Percentiles rank a stretch among this genome's conserved stretches.
Evolutionary conservation across 2,329 filamentous ascomycete species (phyloP).

Genomic region (Cladosporium sp.): DNA sequence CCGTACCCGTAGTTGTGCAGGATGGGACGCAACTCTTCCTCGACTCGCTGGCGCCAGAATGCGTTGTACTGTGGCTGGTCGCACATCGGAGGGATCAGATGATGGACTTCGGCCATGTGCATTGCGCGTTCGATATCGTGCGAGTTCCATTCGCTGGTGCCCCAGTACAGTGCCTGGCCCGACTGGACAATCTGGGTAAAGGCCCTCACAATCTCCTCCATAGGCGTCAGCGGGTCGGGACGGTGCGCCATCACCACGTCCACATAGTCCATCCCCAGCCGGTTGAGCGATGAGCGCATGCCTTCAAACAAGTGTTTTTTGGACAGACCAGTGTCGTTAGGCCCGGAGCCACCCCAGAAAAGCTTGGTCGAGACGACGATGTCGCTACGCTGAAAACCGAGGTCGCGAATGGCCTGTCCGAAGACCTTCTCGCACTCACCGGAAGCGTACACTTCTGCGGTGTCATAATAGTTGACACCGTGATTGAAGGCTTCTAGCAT

Average conservation of each 20-base stretch:
- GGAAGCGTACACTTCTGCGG: constrained; percentile 51
- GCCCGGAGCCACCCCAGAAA: constrained; percentile 63
- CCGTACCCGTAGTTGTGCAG: constrained; percentile 59
- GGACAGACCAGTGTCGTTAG: constrained; percentile 64
- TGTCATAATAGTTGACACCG: constrained; percentile 60
- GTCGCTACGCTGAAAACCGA: constrained; percentile 55
- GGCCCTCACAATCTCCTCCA: constrained; percentile 66
- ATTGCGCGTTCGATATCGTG: constrained; percentile 62
- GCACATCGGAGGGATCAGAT: constrained; percentile 59
- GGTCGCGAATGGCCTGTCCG: constrained; percentile 54
- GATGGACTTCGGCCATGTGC: constrained; percentile 56
- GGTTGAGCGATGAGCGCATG: constrained; percentile 55
- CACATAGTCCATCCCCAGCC: constrained; percentile 57
- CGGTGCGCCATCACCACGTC: constrained; percentile 68
- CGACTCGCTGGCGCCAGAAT: constrained; percentile 58
- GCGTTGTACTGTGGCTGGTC: constrained; percentile 67
- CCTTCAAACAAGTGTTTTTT: constrained; percentile 69
- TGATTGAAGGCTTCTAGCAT: constrained; percentile 53
- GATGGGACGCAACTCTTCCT: constrained; percentile 57
- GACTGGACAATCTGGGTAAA: constrained; percentile 67
- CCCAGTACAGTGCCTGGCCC: constrained; percentile 68
- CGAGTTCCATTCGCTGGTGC: constrained; percentile 64
- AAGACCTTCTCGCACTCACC: constrained; percentile 54
- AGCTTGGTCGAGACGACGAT: constrained; percentile 60
- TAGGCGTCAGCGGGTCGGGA: constrained; percentile 63